Conservation (phyloP, 495 filamentous ascomycete genomes). For the Annulohypoxylon nitens region DNA sequence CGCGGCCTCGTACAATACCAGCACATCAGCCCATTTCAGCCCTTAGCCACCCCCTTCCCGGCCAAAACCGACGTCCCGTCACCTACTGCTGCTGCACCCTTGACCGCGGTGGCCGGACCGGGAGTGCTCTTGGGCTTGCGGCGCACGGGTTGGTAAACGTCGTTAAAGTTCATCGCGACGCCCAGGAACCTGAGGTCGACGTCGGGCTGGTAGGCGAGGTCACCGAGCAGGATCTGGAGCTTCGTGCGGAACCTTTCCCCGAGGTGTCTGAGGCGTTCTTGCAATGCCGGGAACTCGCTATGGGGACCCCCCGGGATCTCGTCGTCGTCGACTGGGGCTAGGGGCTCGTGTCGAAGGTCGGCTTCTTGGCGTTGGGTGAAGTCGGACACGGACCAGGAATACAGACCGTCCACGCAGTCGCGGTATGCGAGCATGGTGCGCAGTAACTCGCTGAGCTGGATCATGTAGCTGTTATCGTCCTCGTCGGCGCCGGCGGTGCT, state of each 20-base stretch:
- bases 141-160: conserved; percentile 84
- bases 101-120: conserved; percentile 10
- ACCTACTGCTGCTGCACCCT: not conserved
- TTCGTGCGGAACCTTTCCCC: conserved; percentile 78
- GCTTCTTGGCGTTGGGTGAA: conserved; percentile 91
- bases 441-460: conserved; percentile 90
- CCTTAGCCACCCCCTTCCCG: conserved; percentile 18
- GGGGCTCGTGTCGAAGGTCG: conserved; percentile 75
- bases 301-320: conserved; percentile 50
- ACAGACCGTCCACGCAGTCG: conserved; percentile 93
- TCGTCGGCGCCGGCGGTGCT: conserved; percentile 55
- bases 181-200: conserved; percentile 95
- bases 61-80: not conserved
- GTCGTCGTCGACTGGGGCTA: conserved; percentile 62
- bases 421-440: conserved; percentile 95
- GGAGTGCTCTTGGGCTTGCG: conserved; percentile 63
- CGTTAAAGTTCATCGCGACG: conserved; percentile 99
- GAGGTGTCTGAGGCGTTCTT: conserved; percentile 76
- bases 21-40: conserved; percentile 4
- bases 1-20: not conserved
- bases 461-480: conserved; percentile 86
- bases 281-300: conserved; percentile 78
- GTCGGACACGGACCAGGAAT: conserved; percentile 92
- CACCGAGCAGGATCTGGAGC: conserved; percentile 85
- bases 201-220: conserved; percentile 92